Percentiles rank a stretch among this genome's conserved stretches.
These are phyloP conservation scores for Discostella stelligeroides DNA, from an alignment of 108 stramenopile species.

Conservation along the genomic window DNA sequence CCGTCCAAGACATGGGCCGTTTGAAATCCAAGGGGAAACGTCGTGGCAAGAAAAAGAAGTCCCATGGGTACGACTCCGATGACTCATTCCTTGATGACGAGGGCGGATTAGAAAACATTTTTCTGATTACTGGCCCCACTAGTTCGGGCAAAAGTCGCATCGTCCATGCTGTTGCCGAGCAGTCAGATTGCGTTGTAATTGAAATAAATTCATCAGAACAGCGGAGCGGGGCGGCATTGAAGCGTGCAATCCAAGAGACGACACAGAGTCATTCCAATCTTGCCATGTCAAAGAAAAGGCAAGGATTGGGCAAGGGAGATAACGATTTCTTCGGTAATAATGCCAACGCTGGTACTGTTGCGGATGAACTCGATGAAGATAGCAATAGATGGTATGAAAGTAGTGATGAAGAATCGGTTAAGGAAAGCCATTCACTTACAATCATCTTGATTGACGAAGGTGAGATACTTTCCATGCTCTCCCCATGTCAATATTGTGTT, in stretches of 20 bases:
- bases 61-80: slow-evolving; percentile 57
- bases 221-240: slow-evolving; percentile 60
- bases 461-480: slow-evolving; percentile 9
- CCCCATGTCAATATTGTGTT: no score
- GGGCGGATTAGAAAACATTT: slow-evolving; percentile 52
- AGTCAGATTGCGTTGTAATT: slow-evolving; percentile 60
- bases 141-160: slow-evolving; percentile 71
- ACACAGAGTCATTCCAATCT: slow-evolving; percentile 76
- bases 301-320: neutral
- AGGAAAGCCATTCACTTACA: slow-evolving; percentile 44
- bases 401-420: slow-evolving; percentile 31
- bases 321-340: neutral
- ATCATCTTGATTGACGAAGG: slow-evolving; percentile 86
- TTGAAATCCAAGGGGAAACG: slow-evolving; percentile 28
- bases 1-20: slow-evolving; percentile 50
- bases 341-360: slow-evolving; percentile 9
- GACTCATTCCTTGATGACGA: slow-evolving; percentile 48
- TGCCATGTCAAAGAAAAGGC: slow-evolving; percentile 45
- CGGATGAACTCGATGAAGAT: slow-evolving; percentile 37
- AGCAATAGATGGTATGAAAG: slow-evolving; percentile 29
- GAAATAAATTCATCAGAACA: slow-evolving; percentile 76
- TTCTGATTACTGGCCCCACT: slow-evolving; percentile 66
- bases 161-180: slow-evolving; percentile 72
- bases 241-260: slow-evolving; percentile 72
- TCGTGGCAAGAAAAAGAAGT: slow-evolving; percentile 28